phyloP scores from a whole-genome alignment of 192 early-diverging fungal species.

The Allomyces macrogynus region DNA sequence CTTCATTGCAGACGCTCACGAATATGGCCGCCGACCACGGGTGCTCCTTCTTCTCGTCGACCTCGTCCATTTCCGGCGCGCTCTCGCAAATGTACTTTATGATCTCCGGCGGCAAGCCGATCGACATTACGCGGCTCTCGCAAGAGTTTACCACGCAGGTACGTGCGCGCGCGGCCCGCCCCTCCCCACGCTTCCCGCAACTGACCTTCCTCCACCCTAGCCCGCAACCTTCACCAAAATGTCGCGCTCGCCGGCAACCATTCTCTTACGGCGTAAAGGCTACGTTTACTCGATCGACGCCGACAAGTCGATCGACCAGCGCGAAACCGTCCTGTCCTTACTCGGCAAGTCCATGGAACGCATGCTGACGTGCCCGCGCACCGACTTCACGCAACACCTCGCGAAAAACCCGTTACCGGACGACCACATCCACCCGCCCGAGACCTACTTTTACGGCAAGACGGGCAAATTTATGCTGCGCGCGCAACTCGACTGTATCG shows the following conservation, averaged over 20 bases:
- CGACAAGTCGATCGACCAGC: conserved; percentile 52
- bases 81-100: conserved; percentile 58
- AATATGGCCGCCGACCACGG: conserved; percentile 24
- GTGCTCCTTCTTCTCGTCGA: conserved; percentile 58
- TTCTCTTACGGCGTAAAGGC: conserved; percentile 44
- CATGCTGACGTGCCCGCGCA: conserved; percentile 44
- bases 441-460: conserved; percentile 49
- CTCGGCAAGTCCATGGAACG: conserved; percentile 78
- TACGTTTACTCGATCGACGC: conserved; percentile 67
- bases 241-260: conserved; percentile 43
- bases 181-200: too few relatives aligned
- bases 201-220: conserved; percentile 5
- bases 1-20: conserved; percentile 17
- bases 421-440: conserved; percentile 21
- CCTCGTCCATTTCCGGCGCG: conserved; percentile 60
- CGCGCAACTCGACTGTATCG: conserved; percentile 72
- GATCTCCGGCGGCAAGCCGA: conserved; percentile 37
- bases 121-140: conserved; percentile 40
- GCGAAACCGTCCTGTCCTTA: conserved; percentile 47
- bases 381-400: conserved; percentile 32
- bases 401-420: conserved; percentile 4
- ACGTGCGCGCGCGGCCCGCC: too few relatives aligned
- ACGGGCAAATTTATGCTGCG: conserved; percentile 57
- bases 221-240: conserved; percentile 35
- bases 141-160: conserved; percentile 21